Conservation (phyloP, 805 yeast species). For the Blastobotrys robertii region DNA sequence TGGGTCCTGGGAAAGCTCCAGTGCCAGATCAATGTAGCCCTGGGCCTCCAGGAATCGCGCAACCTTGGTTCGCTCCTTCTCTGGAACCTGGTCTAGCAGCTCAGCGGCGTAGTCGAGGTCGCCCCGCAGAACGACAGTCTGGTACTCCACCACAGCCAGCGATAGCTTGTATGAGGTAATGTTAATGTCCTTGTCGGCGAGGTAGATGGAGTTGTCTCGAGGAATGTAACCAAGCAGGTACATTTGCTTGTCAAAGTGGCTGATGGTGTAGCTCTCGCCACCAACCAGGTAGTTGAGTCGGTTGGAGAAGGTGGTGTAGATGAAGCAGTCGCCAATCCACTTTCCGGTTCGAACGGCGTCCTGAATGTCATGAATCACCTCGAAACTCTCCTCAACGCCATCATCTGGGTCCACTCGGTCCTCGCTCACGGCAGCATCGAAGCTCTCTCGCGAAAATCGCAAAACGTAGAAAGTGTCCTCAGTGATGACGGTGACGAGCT, state of each 20-base stretch:
- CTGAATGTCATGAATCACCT: conserved; percentile 68
- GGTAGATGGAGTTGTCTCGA: conserved; percentile 79
- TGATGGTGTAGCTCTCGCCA: conserved; percentile 81
- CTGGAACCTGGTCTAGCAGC: conserved; percentile 46
- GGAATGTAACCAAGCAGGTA: conserved; percentile 84
- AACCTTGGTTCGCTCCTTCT: conserved; percentile 60
- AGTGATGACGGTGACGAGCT: conserved; percentile 65
- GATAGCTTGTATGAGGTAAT: conserved; percentile 75
- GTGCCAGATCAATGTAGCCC: conserved; percentile 77
- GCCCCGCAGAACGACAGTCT: conserved; percentile 90
- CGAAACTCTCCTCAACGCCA: conserved; percentile 82
- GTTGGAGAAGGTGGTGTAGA: conserved; percentile 78
- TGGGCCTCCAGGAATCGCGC: conserved; percentile 92
- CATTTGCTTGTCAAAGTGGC: conserved; percentile 83
- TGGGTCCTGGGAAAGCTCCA: conserved; percentile 69
- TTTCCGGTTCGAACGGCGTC: conserved; percentile 81
- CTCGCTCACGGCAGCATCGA: conserved; percentile 49
- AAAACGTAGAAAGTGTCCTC: conserved; percentile 69
- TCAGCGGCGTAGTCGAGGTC: conserved; percentile 77
- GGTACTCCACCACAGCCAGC: conserved; percentile 83
- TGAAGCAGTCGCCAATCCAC: conserved; percentile 96
- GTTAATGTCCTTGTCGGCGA: conserved; percentile 83
- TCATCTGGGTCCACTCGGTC: conserved; percentile 65
- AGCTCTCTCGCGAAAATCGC: conserved; percentile 58
- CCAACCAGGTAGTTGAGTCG: conserved; percentile 93